Evolutionary conservation across 2,329 filamentous ascomycete species (phyloP).

Genomic region (Xylaria sp.): DNA sequence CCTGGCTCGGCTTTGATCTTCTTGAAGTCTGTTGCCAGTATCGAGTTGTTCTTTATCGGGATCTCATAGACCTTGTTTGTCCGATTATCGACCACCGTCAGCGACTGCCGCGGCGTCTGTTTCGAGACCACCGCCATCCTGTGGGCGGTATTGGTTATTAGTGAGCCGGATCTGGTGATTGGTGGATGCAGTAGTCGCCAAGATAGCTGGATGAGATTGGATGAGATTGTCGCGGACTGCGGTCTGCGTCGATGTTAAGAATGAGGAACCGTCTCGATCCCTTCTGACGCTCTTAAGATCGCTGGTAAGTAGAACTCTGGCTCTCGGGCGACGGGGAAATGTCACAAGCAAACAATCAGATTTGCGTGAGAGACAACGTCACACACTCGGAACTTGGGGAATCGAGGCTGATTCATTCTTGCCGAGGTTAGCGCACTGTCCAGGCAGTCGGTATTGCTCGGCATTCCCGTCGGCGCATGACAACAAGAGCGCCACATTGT

Average conservation of each 20-base stretch:
- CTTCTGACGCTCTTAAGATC: background rate
- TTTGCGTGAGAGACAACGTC: background rate
- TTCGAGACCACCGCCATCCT: conserved; percentile 40
- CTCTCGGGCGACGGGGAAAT: conserved; percentile 7
- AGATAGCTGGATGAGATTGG: background rate
- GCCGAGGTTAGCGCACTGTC: conserved; percentile 17
- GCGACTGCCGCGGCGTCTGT: conserved; percentile 37
- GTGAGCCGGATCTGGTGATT: background rate
- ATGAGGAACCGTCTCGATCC: background rate
- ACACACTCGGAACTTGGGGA: background rate
- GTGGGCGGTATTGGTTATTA: background rate
- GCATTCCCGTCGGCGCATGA: background rate
- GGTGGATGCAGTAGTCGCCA: background rate
- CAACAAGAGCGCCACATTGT: background rate
- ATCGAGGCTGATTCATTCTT: conserved; percentile 19
- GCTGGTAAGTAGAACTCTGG: background rate
- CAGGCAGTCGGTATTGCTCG: conserved; percentile 2
- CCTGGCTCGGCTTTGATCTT: conserved; percentile 50
- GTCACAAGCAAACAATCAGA: conserved; percentile 21
- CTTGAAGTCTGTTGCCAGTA: conserved; percentile 58
- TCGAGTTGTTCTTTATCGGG: conserved; percentile 55
- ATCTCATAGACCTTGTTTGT: conserved; percentile 55
- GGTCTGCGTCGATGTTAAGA: background rate
- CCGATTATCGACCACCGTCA: conserved; percentile 56
- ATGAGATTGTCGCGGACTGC: background rate